Base-by-base conservation (phyloP, 805 yeast genomes). In the Ogataea saltuana region DNA sequence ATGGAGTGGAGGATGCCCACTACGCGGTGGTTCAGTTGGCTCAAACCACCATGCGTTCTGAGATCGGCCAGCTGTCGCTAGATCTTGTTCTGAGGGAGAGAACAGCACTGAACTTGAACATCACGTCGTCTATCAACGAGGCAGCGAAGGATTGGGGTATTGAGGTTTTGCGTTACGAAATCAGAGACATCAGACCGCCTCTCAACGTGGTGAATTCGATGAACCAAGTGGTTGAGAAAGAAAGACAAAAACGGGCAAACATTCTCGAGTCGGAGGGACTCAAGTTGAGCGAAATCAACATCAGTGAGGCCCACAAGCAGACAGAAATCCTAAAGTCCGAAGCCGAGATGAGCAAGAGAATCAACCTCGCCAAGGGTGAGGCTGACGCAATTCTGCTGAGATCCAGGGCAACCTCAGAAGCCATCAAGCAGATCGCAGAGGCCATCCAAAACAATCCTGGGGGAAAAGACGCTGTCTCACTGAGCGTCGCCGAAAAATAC, bases 221-320 rank as follows among this genome's bases (percentile, higher is more conserved):
- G 96, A 95, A 87, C 65, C 78, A 91, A 60, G 95, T 85, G 64
- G 96, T 88, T 18, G 76, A 84, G 46, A 93, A 95, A 33, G 95
- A 88, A 64, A 72, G 96, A 54, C 81, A 89, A 39, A 88, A 88
- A 62, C 72, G 95, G 48, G 95, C 96, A 2, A 91, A 87, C 63
- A 87, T 87, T 51, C 74, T 87, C 59, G 95, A 87, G 58, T 80
- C 88, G 33, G 96, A 87, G 67, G 96, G 96, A 64, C 78, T 76
- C 41, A 76, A 89, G 60, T 88, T 84, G 59, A 72, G 88, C 26
- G 83, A 78, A 37, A 87, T 88, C 61, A 88, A 88, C 60, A 80
- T 83, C 48, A 89, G 93, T 44, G 95, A 87, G 64, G 95, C 95
- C 61, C 83, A 80, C 50, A 85, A 83, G 60, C 79, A 76, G 45